Evolutionary conservation across 2,329 filamentous ascomycete species (phyloP).

Genomic region (Zasmidium angulare): DNA sequence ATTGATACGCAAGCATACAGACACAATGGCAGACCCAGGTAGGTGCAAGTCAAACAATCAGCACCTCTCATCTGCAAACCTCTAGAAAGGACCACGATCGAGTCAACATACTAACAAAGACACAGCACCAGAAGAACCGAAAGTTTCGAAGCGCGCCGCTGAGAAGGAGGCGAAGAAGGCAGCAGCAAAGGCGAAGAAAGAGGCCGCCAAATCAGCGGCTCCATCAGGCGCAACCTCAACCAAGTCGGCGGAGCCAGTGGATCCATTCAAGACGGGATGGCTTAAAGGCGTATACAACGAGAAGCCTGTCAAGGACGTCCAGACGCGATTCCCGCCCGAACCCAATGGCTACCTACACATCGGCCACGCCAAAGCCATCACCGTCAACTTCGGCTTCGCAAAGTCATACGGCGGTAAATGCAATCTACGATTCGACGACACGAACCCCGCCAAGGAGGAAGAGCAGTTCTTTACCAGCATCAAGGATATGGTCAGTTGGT

Average conservation of each 20-base stretch:
- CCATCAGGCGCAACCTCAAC: constrained; percentile 19
- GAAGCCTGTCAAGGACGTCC: constrained; percentile 47
- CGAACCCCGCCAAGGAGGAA: constrained; percentile 91
- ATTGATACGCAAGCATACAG: neutral
- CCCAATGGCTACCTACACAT: constrained; percentile 94
- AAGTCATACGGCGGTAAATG: constrained; percentile 75
- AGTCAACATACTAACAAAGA: neutral
- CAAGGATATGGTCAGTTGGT: constrained; percentile 81
- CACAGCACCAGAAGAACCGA: constrained; percentile 29
- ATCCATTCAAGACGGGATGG: constrained; percentile 52
- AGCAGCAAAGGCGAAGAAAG: constrained; percentile 45
- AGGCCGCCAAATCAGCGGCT: constrained; percentile 39
- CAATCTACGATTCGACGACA: constrained; percentile 85
- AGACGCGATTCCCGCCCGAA: constrained; percentile 53
- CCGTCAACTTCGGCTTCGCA: constrained; percentile 95
- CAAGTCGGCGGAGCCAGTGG: constrained; percentile 40
- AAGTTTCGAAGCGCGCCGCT: constrained; percentile 48
- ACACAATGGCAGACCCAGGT: constrained; percentile 31
- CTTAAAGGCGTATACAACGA: constrained; percentile 51
- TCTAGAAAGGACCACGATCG: neutral
- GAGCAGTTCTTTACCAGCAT: constrained; percentile 89
- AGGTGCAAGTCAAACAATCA: neutral
- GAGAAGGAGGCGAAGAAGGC: constrained; percentile 53
- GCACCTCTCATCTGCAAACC: neutral
- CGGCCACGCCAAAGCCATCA: constrained; percentile 92